Percentiles rank a stretch among this genome's conserved stretches.
These are phyloP conservation scores for Capsicum baccatum DNA, from an alignment of 257 asterid genomes.

Conservation along the genomic window DNA sequence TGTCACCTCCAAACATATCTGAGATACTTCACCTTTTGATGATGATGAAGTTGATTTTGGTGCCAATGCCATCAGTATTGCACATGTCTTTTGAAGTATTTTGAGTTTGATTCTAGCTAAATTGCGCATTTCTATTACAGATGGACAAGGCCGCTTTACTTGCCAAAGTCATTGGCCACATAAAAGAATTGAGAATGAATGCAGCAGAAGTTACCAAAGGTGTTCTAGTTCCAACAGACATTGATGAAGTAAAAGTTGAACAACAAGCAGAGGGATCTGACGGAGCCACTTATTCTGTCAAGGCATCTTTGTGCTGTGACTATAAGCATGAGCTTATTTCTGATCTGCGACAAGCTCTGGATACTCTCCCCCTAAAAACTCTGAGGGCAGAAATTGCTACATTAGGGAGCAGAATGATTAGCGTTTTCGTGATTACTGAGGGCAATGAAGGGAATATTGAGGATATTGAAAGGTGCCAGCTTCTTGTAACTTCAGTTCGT, in stretches of 20 bases:
- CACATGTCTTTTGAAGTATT: background rate
- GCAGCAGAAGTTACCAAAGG: slow-evolving; percentile 63
- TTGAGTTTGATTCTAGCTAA: slow-evolving; percentile 9
- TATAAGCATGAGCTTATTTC: slow-evolving; percentile 67
- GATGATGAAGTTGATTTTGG: slow-evolving; percentile 7
- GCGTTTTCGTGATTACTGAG: slow-evolving; percentile 59
- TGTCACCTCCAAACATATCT: background rate
- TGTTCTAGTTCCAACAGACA: slow-evolving; percentile 69
- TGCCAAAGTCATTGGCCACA: slow-evolving; percentile 68
- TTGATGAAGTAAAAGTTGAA: slow-evolving; percentile 70
- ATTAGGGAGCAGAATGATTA: slow-evolving; percentile 73
- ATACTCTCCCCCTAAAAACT: slow-evolving; percentile 62
- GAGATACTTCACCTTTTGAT: slow-evolving; percentile 16
- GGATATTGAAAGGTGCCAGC: slow-evolving; percentile 43
- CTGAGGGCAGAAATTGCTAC: slow-evolving; percentile 79
- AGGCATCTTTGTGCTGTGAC: slow-evolving; percentile 80
- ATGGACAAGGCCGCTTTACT: slow-evolving; percentile 92
- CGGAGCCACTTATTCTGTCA: slow-evolving; percentile 48
- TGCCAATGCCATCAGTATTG: background rate
- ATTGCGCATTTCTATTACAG: slow-evolving; percentile 36
- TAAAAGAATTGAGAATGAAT: slow-evolving; percentile 52
- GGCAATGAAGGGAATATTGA: slow-evolving; percentile 32
- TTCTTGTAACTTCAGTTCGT: slow-evolving; percentile 53
- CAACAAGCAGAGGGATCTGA: slow-evolving; percentile 44
- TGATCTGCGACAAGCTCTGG: slow-evolving; percentile 63